Percentiles rank a stretch among this genome's conserved stretches.
Conservation (phyloP, 768 basidiomycete species). For the Mycena polygramma region DNA sequence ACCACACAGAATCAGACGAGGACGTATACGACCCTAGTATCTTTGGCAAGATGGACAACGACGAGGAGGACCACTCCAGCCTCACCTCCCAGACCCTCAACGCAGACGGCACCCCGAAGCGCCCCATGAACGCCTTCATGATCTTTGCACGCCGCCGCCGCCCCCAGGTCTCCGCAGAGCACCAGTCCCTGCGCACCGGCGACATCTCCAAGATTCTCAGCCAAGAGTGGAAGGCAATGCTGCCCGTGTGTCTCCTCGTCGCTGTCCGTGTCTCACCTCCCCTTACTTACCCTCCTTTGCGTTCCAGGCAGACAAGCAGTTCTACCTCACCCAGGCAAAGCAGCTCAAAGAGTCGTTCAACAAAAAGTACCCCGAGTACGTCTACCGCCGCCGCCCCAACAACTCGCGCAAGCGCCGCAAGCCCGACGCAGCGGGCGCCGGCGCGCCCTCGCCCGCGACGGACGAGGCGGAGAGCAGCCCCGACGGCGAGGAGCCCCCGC, state of each 20-base stretch:
- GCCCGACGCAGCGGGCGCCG: conserved; percentile 42
- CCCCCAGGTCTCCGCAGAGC: conserved; percentile 88
- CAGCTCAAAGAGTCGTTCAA: conserved; percentile 90
- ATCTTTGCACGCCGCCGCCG: conserved; percentile 87
- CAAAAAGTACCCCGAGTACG: conserved; percentile 88
- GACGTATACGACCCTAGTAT: not conserved
- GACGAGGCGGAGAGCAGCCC: conserved; percentile 34
- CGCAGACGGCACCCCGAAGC: conserved; percentile 88
- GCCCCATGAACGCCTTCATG: conserved; percentile 96
- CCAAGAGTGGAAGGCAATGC: conserved; percentile 89
- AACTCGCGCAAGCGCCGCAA: conserved; percentile 78
- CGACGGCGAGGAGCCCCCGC: conserved; percentile 35
- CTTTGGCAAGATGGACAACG: not conserved
- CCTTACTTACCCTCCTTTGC: conserved; percentile 31
- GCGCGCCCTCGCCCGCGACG: too few relatives aligned
- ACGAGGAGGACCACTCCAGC: conserved; percentile 40
- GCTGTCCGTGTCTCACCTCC: not conserved
- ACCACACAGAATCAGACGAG: not conserved
- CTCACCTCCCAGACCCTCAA: conserved; percentile 86
- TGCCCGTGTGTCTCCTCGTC: conserved; percentile 61
- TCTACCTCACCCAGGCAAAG: conserved; percentile 90
- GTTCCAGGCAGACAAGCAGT: conserved; percentile 86
- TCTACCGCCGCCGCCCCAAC: conserved; percentile 89
- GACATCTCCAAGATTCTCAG: conserved; percentile 91
- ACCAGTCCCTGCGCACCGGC: conserved; percentile 91